Evolutionary conservation across 208 protist genomes (phyloP).

Genomic region (Spironucleus salmonicida): DNA sequence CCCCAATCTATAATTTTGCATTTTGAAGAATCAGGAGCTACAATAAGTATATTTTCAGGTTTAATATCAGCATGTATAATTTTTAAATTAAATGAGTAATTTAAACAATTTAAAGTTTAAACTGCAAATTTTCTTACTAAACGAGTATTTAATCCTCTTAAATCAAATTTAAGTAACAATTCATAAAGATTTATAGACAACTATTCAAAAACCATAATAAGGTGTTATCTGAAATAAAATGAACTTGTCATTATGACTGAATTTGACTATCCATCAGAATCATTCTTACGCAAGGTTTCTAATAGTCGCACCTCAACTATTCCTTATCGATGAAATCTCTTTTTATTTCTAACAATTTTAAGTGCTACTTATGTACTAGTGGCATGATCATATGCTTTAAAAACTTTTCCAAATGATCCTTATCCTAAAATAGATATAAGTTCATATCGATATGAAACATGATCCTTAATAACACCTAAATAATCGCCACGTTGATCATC

Average conservation of each 20-base stretch:
- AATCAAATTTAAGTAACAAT: slow-evolving; percentile 59
- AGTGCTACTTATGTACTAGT: slow-evolving; percentile 30
- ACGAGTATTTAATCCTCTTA: slow-evolving; percentile 51
- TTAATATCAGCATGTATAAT: slow-evolving; percentile 55
- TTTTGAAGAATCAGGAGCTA: slow-evolving; percentile 58
- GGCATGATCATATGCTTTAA: slow-evolving; percentile 47
- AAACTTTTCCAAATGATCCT: slow-evolving; percentile 73
- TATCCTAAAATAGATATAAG: slow-evolving; percentile 57
- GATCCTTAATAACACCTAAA: slow-evolving; percentile 60
- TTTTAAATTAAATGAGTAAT: slow-evolving; percentile 7
- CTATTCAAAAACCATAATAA: slow-evolving; percentile 62
- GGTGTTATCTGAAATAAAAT: slow-evolving; percentile 43
- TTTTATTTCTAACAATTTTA: slow-evolving; percentile 49
- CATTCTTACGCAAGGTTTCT: slow-evolving; percentile 24
- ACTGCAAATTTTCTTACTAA: slow-evolving; percentile 46
- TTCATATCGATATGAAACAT: slow-evolving; percentile 65
- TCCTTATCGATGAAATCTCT: slow-evolving; percentile 39
- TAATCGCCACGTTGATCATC: slow-evolving; percentile 74
- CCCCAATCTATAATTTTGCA: slow-evolving; percentile 96
- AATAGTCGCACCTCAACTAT: slow-evolving; percentile 43
- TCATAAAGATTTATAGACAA: slow-evolving; percentile 67
- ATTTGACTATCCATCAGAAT: not conserved
- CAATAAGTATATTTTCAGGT: slow-evolving; percentile 62
- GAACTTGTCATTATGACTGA: slow-evolving; percentile 28
- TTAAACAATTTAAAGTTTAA: slow-evolving; percentile 40